Evolutionary conservation across 768 basidiomycete genomes (phyloP), one percentile per base, ranked within the genome.

Genomic region (Suillus luteus): DNA sequence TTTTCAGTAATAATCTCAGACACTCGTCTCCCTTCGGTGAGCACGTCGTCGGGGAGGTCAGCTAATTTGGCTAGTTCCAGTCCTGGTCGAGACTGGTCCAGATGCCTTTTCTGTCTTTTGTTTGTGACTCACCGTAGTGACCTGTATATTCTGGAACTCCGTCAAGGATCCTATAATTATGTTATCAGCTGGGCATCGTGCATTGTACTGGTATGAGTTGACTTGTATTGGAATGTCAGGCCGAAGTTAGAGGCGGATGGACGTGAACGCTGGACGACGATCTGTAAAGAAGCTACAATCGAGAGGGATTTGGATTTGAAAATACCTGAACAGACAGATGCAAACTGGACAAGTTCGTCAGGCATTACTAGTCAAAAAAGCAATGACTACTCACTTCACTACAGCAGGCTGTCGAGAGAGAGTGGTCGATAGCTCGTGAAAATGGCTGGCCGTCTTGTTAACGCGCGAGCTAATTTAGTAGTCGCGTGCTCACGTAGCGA

Each of bases 1-100:
- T 88, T 74, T 24, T 83, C 83, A 4, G 82, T 76, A 11, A 97
- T 82, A 10, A 75, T 78, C 15, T 80, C 79, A 2, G 93, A 85
- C 0, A 92, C 85, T 62, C 85, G 79, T 64, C 77, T 83, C 6
- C 84, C 88, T 73, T 91, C 87, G 5, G 70, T 66, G 48, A 95
- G 73, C 14, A 96, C 86, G 55, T 91, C 85, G 0, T 73, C 66
- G 0, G 96, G 96, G 0, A 99, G 80, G 70, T 95, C 93, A 1
- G 94, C 95, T 6, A 96, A 82, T 55, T 86, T 85, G 14, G 96
- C 95, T 33, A 98, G 84, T 68, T 97, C 92, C 12, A 99, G 79
- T 3, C 96, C 96, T 96, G 66, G 27, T n/a, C 41, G 43, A 41
- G 41, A 17, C 22, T 24, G 33, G 27, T 61, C n/a, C 31, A 61